Conservation (phyloP, 2,329 filamentous ascomycete genomes). For the Nothophaeocryptopus gaeumannii region DNA sequence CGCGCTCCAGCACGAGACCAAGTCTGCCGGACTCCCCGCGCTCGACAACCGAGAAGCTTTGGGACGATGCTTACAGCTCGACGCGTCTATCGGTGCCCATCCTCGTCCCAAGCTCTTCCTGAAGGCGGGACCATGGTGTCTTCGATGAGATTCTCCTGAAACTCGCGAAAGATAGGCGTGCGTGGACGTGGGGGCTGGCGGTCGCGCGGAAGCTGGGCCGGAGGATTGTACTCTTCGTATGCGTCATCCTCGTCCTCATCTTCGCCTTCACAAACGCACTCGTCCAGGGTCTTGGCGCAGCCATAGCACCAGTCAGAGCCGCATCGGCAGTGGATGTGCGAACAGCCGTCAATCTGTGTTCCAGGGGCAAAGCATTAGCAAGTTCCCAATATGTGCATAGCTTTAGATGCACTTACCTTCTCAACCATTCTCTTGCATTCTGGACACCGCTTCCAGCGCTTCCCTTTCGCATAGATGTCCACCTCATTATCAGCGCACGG, state of each 20-base stretch:
- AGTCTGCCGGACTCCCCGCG: too few species aligned
- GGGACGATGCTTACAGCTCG: too few species aligned
- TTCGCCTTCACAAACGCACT: constrained; percentile 10
- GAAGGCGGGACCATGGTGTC: constrained; percentile 9
- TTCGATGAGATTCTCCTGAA: constrained; percentile 15
- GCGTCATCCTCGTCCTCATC: constrained; percentile 8
- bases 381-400: not conserved
- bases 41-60: too few species aligned
- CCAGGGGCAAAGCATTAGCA: not conserved
- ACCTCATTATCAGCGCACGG: constrained; percentile 9
- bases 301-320: constrained; percentile 14
- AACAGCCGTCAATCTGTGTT: too few species aligned
- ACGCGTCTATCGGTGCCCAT: too few species aligned
- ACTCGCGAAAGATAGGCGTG: constrained; percentile 2
- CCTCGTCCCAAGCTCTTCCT: too few species aligned
- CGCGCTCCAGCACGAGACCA: too few species aligned
- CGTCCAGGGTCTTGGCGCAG: constrained; percentile 7
- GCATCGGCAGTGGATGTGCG: constrained; percentile 5
- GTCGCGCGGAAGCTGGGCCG: not conserved
- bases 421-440: constrained; percentile 15
- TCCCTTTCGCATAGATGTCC: constrained; percentile 1
- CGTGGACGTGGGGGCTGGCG: not conserved
- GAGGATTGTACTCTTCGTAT: not conserved
- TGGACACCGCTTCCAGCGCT: constrained; percentile 15
- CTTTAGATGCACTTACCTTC: constrained; percentile 14